These are phyloP conservation scores for Dryadomyces sulphureus DNA, from an alignment of 2,329 filamentous ascomycete genomes.

Conservation along the genomic window DNA sequence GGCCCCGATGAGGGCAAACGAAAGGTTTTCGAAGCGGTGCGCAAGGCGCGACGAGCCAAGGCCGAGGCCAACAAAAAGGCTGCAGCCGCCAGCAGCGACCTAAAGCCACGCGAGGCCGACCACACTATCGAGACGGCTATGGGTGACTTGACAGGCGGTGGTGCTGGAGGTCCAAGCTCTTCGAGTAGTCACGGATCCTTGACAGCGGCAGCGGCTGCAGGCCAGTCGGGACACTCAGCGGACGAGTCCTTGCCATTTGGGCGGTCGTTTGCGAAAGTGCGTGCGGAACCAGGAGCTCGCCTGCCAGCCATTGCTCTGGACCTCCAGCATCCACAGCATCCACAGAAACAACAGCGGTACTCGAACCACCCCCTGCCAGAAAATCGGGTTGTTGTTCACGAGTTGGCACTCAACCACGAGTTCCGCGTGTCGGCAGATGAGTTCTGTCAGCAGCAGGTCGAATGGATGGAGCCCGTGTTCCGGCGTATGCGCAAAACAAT, in stretches of 20 bases:
- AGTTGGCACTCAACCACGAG: conserved; percentile 65
- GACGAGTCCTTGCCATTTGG: neutral
- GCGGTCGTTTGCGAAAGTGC: neutral
- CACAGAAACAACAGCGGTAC: conserved; percentile 18
- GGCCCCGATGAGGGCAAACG: conserved; percentile 56
- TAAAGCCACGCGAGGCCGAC: conserved; percentile 51
- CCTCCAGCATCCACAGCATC: neutral
- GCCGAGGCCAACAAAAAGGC: conserved; percentile 43
- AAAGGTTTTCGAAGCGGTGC: conserved; percentile 60
- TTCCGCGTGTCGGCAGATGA: conserved; percentile 54
- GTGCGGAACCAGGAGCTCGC: neutral
- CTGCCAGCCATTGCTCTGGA: neutral
- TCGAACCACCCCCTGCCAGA: conserved; percentile 42
- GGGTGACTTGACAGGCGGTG: conserved; percentile 18
- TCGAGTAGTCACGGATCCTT: neutral
- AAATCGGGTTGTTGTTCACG: conserved; percentile 63
- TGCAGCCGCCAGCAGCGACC: conserved; percentile 38
- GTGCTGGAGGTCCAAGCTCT: neutral
- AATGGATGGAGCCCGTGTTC: conserved; percentile 33
- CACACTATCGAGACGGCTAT: conserved; percentile 22
- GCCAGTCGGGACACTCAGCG: neutral
- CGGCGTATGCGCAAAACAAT: conserved; percentile 49
- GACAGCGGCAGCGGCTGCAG: neutral
- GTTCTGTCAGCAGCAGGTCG: conserved; percentile 40
- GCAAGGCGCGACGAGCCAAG: conserved; percentile 51